These are phyloP conservation scores for Sporothrix curviconia DNA, from an alignment of 2,329 filamentous ascomycete species.

Conservation along the genomic window DNA sequence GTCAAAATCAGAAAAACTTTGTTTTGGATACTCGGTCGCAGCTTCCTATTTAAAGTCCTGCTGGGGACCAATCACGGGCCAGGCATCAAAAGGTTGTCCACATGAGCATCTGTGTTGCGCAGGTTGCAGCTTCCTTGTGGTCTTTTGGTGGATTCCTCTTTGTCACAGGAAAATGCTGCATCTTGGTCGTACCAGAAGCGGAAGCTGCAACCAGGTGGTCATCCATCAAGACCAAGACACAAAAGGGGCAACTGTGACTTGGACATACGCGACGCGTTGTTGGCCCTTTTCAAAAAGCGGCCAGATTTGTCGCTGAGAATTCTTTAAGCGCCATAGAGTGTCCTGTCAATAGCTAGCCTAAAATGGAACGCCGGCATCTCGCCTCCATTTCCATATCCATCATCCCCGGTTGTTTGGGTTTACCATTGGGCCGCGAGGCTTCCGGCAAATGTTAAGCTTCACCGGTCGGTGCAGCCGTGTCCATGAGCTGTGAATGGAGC, in stretches of 20 bases:
- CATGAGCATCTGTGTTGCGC: slow-evolving; percentile 1
- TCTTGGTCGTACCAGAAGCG: slow-evolving; percentile 5
- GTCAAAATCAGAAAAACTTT: neutral
- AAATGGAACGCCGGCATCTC: slow-evolving; percentile 9
- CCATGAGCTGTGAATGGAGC: too few species aligned
- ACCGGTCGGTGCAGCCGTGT: too few species aligned
- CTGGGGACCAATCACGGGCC: neutral
- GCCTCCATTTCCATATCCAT: slow-evolving; percentile 8
- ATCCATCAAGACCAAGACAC: neutral
- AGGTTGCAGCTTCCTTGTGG: neutral
- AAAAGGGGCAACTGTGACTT: neutral
- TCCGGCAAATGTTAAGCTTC: too few species aligned
- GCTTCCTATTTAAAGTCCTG: slow-evolving; percentile 7
- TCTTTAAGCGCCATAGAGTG: neutral
- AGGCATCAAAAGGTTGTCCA: neutral
- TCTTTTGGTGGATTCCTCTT: slow-evolving; percentile 1
- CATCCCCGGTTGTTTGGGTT: neutral
- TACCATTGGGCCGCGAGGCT: too few species aligned
- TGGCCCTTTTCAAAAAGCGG: neutral
- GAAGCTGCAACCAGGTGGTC: slow-evolving; percentile 6
- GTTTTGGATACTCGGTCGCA: neutral
- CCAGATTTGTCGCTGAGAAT: too few species aligned
- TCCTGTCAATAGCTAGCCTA: slow-evolving; percentile 3
- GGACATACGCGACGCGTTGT: neutral
- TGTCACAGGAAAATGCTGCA: slow-evolving; percentile 3